phyloP scores from a whole-genome alignment of 202 grass and related monocot species.

The Setaria italica region DNA sequence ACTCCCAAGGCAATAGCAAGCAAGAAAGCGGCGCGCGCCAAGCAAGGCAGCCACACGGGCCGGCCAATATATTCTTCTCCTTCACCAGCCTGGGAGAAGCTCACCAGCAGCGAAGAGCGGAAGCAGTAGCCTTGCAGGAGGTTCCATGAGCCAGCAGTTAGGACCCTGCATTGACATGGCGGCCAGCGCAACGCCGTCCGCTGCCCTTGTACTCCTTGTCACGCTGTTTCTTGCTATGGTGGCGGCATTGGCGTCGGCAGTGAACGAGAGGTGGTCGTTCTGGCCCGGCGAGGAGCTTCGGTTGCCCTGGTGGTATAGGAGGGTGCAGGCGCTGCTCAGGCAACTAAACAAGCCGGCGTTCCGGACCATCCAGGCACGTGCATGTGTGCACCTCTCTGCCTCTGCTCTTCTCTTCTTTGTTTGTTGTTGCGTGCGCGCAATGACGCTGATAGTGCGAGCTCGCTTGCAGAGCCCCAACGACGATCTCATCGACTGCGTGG shows the following conservation, averaged over 20 bases:
- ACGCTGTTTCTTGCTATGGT: conserved; percentile 12
- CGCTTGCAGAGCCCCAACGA: conserved; percentile 80
- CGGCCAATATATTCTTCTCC: conserved; percentile 69
- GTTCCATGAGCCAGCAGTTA: background rate
- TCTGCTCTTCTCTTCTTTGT: background rate
- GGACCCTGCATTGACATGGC: conserved; percentile 56
- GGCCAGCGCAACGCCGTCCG: conserved; percentile 10
- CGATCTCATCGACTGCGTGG: conserved; percentile 92
- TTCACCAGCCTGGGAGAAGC: conserved; percentile 6
- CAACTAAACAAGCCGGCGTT: conserved; percentile 79
- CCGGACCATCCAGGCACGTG: conserved; percentile 81
- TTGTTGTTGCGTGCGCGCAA: background rate
- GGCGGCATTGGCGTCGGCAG: background rate
- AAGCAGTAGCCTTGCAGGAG: conserved; percentile 33
- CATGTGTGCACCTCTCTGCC: conserved; percentile 7
- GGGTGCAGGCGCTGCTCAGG: conserved; percentile 64
- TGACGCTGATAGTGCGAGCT: conserved; percentile 1
- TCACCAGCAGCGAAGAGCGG: conserved; percentile 39
- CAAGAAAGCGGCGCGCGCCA: background rate
- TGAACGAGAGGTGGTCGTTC: conserved; percentile 58
- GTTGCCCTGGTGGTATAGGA: conserved; percentile 49
- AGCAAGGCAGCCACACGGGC: background rate
- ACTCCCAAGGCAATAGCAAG: conserved; percentile 28
- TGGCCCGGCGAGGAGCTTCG: conserved; percentile 63
- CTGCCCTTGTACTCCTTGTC: conserved; percentile 2